Conservation (phyloP, 163 green algal species). For the Volvox carteri region DNA sequence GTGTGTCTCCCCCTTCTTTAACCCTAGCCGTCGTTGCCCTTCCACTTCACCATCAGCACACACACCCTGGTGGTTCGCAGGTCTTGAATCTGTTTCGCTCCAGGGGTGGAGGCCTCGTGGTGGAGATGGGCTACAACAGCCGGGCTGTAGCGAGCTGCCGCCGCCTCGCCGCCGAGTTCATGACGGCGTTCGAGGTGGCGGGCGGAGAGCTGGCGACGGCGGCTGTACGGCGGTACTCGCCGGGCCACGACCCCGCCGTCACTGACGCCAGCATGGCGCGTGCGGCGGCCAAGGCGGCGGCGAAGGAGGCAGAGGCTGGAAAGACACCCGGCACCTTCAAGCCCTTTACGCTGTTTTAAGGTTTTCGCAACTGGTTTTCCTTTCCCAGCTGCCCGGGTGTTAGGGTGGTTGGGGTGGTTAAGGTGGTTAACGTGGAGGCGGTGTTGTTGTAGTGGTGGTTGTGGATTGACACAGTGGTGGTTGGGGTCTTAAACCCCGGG, state of each 20-base stretch:
- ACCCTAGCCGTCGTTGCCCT: too few relatives aligned
- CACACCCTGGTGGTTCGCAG: too few relatives aligned
- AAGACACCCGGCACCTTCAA: background rate
- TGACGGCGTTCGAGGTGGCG: conserved; percentile 25
- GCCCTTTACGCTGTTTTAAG: conserved; percentile 54
- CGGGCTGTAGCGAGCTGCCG: conserved; percentile 29
- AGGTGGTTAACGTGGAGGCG: too few relatives aligned
- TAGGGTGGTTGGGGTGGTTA: too few relatives aligned
- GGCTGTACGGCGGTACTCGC: conserved; percentile 37
- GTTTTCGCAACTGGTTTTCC: too few relatives aligned
- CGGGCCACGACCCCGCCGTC: conserved; percentile 46
- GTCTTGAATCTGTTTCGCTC: conserved; percentile 53
- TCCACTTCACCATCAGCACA: too few relatives aligned
- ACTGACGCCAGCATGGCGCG: conserved; percentile 43
- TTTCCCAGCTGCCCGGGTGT: too few relatives aligned
- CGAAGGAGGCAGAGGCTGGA: conserved; percentile 2
- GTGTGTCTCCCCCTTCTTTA: too few relatives aligned
- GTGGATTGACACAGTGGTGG: too few relatives aligned
- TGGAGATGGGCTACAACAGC: conserved; percentile 65
- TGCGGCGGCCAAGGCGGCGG: conserved; percentile 36
- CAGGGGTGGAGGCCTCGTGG: background rate
- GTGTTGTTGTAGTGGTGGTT: too few relatives aligned
- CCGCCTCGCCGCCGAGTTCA: conserved; percentile 8
- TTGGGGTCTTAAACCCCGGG: too few relatives aligned
- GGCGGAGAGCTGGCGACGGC: conserved; percentile 23